A percentile compares a stretch with the other conserved stretches of the same genome.
Evolutionary conservation across 2,329 filamentous ascomycete genomes (phyloP).

Genomic region (Colletotrichum kahawae): DNA sequence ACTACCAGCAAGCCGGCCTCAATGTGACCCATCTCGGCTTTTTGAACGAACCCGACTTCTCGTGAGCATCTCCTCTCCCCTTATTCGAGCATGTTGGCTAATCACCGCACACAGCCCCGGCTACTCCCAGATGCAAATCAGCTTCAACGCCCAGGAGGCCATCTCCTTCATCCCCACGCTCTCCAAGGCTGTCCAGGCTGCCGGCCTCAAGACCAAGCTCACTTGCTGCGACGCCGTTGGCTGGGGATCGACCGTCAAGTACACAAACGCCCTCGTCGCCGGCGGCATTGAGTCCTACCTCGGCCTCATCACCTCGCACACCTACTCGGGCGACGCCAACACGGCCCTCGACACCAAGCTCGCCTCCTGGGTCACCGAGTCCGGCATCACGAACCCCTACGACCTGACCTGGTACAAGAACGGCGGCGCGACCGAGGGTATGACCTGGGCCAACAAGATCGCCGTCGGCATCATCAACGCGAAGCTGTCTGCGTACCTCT

Average conservation of each 20-base stretch:
- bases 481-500: constrained; percentile 57
- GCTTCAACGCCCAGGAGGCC: constrained; percentile 30
- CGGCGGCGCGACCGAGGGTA: constrained; percentile 54
- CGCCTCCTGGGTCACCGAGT: constrained; percentile 58
- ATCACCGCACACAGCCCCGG: constrained; percentile 26
- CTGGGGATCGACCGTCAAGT: constrained; percentile 40
- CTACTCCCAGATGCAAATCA: constrained; percentile 42
- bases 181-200: not conserved
- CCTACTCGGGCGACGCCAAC: constrained; percentile 44
- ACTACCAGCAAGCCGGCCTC: constrained; percentile 48
- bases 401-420: constrained; percentile 50
- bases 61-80: not conserved
- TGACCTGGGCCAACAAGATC: constrained; percentile 61
- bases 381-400: constrained; percentile 49
- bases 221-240: constrained; percentile 44
- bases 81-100: rapidly evolving
- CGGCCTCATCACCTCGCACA: constrained; percentile 42
- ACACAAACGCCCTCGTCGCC: constrained; percentile 39
- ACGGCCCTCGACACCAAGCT: constrained; percentile 44
- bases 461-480: constrained; percentile 52
- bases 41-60: constrained; percentile 22
- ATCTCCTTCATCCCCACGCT: constrained; percentile 21
- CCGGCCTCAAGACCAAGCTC: constrained; percentile 23
- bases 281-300: constrained; percentile 35
- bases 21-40: constrained; percentile 41